Evolutionary conservation across 441 rosid species (phyloP).

Genomic region (Omphalea diandra): DNA sequence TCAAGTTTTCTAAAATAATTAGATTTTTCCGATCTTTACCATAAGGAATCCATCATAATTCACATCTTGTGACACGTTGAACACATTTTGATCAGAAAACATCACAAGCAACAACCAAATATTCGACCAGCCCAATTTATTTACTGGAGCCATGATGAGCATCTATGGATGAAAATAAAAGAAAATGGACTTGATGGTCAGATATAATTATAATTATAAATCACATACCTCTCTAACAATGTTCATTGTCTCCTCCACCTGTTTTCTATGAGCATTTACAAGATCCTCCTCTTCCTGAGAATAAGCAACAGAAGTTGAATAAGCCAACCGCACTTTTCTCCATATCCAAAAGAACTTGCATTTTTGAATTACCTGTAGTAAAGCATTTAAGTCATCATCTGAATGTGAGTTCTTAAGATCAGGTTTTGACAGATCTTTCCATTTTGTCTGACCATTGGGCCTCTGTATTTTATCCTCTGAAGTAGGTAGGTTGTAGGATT

Average conservation of each 20-base stretch:
- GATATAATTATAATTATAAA: not conserved
- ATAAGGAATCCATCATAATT: not conserved
- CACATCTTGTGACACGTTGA: not conserved
- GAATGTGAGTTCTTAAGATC: slow-evolving; percentile 44
- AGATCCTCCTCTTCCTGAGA: slow-evolving; percentile 69
- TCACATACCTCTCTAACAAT: slow-evolving; percentile 55
- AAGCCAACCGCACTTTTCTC: slow-evolving; percentile 7
- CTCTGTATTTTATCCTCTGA: slow-evolving; percentile 58
- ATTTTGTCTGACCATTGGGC: slow-evolving; percentile 46
- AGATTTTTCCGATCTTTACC: not conserved
- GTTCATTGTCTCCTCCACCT: slow-evolving; percentile 67
- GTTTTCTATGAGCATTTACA: slow-evolving; percentile 61
- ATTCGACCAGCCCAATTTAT: not conserved
- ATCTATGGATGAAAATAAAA: not conserved
- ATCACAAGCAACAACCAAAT: not conserved
- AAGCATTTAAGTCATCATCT: slow-evolving; percentile 53
- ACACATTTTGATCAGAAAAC: not conserved
- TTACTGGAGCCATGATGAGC: not conserved
- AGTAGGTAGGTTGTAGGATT: slow-evolving; percentile 38
- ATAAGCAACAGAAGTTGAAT: slow-evolving; percentile 7
- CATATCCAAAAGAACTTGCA: not conserved
- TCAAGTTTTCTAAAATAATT: not conserved
- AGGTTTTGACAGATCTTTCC: slow-evolving; percentile 54
- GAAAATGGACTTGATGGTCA: not conserved
- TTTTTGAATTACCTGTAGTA: slow-evolving; percentile 46